Evolutionary conservation across 2,329 filamentous ascomycete genomes (phyloP).

Genomic region (Sclerotinia glacialis): DNA sequence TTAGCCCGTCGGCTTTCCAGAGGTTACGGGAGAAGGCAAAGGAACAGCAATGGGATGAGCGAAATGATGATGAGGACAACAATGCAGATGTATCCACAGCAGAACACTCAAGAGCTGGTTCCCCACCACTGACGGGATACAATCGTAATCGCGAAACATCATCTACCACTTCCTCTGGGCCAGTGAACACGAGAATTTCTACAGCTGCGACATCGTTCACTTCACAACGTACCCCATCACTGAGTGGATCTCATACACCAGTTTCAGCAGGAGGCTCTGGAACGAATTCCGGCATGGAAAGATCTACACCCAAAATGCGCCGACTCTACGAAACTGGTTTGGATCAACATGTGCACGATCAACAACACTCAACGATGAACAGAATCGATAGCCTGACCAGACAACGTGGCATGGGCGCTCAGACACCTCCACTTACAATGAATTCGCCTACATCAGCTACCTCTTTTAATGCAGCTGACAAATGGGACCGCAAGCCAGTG

Average conservation of each 20-base stretch:
- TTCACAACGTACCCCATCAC: constrained; percentile 61
- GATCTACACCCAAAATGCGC: constrained; percentile 66
- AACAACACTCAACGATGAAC: constrained; percentile 73
- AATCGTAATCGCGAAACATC: constrained; percentile 80
- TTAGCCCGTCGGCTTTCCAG: constrained; percentile 80
- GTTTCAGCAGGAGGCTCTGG: constrained; percentile 41
- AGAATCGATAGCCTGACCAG: constrained; percentile 75
- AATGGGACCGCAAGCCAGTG: constrained; percentile 50
- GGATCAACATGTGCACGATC: constrained; percentile 74
- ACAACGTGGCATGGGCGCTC: constrained; percentile 46
- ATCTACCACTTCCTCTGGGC: constrained; percentile 68
- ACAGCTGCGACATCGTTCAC: constrained; percentile 85
- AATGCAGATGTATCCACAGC: constrained; percentile 21
- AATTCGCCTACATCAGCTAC: constrained; percentile 36
- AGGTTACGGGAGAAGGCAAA: constrained; percentile 56
- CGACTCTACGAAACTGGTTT: constrained; percentile 81
- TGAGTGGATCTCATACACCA: constrained; percentile 50
- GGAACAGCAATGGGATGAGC: constrained; percentile 42
- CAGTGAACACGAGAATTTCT: constrained; percentile 68
- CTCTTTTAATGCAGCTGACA: constrained; percentile 45
- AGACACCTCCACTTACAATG: constrained; percentile 33
- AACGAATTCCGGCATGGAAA: constrained; percentile 53
- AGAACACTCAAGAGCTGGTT: constrained; percentile 49
- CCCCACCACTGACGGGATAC: constrained; percentile 60
- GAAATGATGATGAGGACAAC: constrained; percentile 36